phyloP scores from a whole-genome alignment of 2,329 filamentous ascomycete genomes.

The Trichoderma sp. region DNA sequence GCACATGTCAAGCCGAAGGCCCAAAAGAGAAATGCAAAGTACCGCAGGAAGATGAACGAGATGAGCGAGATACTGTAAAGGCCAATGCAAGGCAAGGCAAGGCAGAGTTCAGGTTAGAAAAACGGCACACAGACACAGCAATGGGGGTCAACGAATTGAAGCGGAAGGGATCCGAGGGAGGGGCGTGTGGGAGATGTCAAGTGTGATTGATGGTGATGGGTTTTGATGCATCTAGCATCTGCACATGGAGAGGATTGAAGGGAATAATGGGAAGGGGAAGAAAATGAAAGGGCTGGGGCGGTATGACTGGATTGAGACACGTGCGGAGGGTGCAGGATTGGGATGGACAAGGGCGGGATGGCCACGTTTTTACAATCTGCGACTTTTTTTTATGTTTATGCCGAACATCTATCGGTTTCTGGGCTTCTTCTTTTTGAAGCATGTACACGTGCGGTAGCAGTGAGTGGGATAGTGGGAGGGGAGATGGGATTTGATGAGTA shows the following conservation, averaged over 20 bases:
- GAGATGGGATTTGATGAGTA: neutral
- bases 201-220: neutral
- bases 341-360: neutral
- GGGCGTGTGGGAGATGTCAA: neutral
- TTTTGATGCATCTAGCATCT: neutral
- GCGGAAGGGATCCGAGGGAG: neutral
- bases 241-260: neutral
- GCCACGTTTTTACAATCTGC: conserved; percentile 8
- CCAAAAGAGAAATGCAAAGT: neutral
- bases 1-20: neutral
- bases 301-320: neutral
- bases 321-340: neutral
- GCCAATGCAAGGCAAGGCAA: neutral
- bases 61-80: neutral
- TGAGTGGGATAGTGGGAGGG: neutral
- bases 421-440: neutral
- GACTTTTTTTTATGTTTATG: neutral
- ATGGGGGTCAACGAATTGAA: neutral
- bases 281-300: neutral
- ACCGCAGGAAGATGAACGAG: neutral
- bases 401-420: neutral
- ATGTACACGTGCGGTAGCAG: neutral
- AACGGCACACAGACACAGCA: neutral
- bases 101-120: neutral
- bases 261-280: neutral